Evolutionary conservation across 176 grass and related monocot species (phyloP).

Genomic region (Alloteropsis semialata): DNA sequence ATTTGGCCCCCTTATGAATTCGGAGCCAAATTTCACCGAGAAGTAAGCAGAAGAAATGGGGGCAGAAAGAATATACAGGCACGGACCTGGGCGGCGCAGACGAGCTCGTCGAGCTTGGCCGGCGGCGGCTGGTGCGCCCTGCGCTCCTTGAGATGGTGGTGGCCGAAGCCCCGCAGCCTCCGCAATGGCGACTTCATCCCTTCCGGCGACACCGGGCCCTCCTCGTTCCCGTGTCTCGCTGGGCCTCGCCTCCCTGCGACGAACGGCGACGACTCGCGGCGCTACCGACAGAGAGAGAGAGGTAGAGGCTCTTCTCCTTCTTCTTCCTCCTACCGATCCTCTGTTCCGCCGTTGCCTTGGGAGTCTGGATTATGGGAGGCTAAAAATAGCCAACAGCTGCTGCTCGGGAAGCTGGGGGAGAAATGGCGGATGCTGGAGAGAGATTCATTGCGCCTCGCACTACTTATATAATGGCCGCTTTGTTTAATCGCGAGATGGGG

Average conservation of each 20-base stretch:
- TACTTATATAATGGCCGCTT: not conserved
- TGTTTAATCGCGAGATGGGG: not conserved
- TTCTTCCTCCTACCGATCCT: not conserved
- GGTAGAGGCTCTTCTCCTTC: not conserved
- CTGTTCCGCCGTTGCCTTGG: not conserved
- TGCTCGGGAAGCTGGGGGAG: not conserved
- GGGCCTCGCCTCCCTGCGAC: not conserved
- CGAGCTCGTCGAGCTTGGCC: slow-evolving; percentile 77
- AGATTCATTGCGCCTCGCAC: not conserved
- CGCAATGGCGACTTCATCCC: slow-evolving; percentile 87
- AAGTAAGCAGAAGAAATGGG: not conserved
- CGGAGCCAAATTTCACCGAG: not conserved
- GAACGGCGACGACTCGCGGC: not conserved
- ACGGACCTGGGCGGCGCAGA: slow-evolving; percentile 52
- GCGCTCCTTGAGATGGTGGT: slow-evolving; percentile 39
- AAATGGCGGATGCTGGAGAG: not conserved
- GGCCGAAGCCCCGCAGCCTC: slow-evolving; percentile 57
- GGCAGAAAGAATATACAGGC: not conserved
- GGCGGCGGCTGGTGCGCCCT: slow-evolving; percentile 27
- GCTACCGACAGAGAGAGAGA: not conserved
- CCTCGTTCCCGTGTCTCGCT: not conserved
- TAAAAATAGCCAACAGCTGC: slow-evolving; percentile 21
- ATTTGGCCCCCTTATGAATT: slow-evolving; percentile 14
- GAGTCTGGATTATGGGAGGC: not conserved
- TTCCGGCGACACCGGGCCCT: not conserved